A percentile compares a stretch with the other conserved stretches of the same genome.
Conservation (phyloP, 805 yeast species). For the Metschnikowia vanudenii region DNA sequence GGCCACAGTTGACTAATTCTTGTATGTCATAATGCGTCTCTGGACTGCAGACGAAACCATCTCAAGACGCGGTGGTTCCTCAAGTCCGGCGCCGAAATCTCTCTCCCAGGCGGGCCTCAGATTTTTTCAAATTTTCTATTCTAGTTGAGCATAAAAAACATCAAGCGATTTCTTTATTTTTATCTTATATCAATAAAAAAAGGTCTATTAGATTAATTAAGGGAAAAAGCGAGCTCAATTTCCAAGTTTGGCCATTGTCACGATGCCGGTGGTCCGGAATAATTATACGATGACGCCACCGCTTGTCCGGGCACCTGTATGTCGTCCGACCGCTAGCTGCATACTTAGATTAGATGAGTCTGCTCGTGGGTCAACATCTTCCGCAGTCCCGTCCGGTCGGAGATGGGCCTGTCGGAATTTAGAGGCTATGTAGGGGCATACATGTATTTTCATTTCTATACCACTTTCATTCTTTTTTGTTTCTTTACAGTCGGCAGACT, state of each 20-base stretch:
- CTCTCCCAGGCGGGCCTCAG: background rate
- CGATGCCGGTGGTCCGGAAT: background rate
- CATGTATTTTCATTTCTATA: background rate
- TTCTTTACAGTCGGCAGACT: conserved; percentile 1
- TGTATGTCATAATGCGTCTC: conserved; percentile 5
- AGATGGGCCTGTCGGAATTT: conserved; percentile 8
- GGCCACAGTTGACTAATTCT: background rate
- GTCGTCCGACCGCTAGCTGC: conserved; percentile 11
- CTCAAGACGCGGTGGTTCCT: conserved; percentile 2
- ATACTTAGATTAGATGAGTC: conserved; percentile 6
- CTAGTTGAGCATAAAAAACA: too few relatives aligned
- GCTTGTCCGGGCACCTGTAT: conserved; percentile 9
- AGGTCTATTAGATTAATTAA: too few relatives aligned
- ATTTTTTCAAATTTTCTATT: background rate
- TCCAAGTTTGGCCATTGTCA: background rate
- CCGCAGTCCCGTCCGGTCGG: conserved; percentile 10
- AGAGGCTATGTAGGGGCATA: conserved; percentile 1
- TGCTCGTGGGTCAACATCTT: conserved; percentile 6
- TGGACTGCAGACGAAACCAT: conserved; percentile 1
- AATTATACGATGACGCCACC: conserved; percentile 3
- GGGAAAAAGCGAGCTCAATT: too few relatives aligned
- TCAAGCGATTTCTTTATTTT: too few relatives aligned
- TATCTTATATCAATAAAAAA: too few relatives aligned
- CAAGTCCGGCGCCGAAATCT: conserved; percentile 4
- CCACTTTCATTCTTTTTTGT: background rate